Evolutionary conservation across 2,329 filamentous ascomycete species (phyloP).

Genomic region (Onygena corvina): DNA sequence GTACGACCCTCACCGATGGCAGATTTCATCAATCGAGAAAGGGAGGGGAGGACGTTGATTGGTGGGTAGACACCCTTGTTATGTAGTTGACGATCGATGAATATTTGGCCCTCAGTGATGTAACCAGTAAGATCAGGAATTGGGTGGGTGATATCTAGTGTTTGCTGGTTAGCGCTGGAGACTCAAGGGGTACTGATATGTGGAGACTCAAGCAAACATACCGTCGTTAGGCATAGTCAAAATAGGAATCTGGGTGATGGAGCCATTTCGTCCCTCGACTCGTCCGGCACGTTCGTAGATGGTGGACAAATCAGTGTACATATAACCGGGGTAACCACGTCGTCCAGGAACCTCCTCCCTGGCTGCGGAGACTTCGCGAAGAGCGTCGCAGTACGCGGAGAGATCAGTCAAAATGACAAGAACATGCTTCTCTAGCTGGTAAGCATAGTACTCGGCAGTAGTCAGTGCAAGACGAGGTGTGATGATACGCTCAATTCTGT

Average conservation of each 20-base stretch:
- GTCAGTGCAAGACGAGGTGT: slow-evolving; percentile 95
- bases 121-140: slow-evolving; percentile 98
- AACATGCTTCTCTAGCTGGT: slow-evolving; percentile 99
- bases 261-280: slow-evolving; percentile 92
- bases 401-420: slow-evolving; percentile 96
- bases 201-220: slow-evolving; percentile 24
- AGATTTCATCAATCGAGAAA: slow-evolving; percentile 99
- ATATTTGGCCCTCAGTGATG: slow-evolving; percentile 98
- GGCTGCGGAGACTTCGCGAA: slow-evolving; percentile 95
- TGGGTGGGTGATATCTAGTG: slow-evolving; percentile 81
- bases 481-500: slow-evolving; percentile 98
- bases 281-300: slow-evolving; percentile 98
- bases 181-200: slow-evolving; percentile 8
- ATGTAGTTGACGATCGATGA: slow-evolving; percentile 81
- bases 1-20: slow-evolving; percentile 97
- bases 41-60: slow-evolving; percentile 94
- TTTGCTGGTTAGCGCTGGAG: background rate
- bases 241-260: slow-evolving; percentile 98
- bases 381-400: slow-evolving; percentile 94
- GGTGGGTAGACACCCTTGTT: slow-evolving; percentile 98
- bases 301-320: slow-evolving; percentile 99
- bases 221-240: slow-evolving; percentile 98
- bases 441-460: slow-evolving; percentile 98
- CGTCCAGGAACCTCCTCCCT: slow-evolving; percentile 98
- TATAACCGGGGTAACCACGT: slow-evolving; percentile 99